A percentile compares a stretch with the other conserved stretches of the same genome.
phyloP scores from a whole-genome alignment of 257 asterid species.

The Solanum acaule region DNA sequence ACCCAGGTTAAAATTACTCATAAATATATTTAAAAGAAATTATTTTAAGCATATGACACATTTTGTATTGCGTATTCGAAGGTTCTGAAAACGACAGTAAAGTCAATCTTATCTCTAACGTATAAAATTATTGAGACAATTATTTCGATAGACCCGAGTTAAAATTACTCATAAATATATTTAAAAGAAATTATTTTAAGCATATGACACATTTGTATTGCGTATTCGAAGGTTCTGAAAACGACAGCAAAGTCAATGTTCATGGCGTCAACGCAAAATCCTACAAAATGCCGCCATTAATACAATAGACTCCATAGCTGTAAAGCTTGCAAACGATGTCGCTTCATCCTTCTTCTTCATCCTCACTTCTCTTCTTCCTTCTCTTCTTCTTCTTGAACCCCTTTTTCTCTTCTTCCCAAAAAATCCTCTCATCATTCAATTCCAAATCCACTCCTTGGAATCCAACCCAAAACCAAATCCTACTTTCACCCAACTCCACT shows the following conservation, averaged over 20 bases:
- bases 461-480: constrained; percentile 44
- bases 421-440: not conserved
- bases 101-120: too few relatives aligned
- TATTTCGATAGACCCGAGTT: too few relatives aligned
- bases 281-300: not conserved
- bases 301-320: not conserved
- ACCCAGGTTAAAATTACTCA: not conserved
- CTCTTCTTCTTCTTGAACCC: not conserved
- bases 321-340: not conserved
- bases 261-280: not conserved
- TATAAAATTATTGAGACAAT: not conserved
- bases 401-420: not conserved
- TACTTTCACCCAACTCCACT: constrained; percentile 47
- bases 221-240: not conserved
- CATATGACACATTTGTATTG: not conserved
- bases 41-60: not conserved
- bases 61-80: not conserved
- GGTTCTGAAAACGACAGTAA: not conserved
- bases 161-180: not conserved
- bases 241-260: not conserved
- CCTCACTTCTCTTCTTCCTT: not conserved
- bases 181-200: too few relatives aligned
- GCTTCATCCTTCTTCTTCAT: not conserved
- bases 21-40: too few relatives aligned
- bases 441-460: constrained; percentile 33